These are phyloP conservation scores for Gossypium schwendimanii DNA, from an alignment of 441 rosid genomes.

Conservation along the genomic window DNA sequence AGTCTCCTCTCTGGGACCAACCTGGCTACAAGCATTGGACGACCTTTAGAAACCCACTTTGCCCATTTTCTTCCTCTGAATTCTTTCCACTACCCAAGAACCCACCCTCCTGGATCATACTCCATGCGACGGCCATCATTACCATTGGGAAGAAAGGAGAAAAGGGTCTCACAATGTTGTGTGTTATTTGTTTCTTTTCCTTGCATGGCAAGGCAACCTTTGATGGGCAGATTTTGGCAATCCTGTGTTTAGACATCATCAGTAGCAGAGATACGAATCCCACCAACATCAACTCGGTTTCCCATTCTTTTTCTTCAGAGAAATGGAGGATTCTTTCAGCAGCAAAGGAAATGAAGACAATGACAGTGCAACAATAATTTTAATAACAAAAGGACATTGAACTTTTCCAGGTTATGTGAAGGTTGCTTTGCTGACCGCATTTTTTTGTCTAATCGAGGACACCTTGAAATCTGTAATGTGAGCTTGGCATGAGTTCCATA, in stretches of 20 bases:
- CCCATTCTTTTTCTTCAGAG: constrained; percentile 43
- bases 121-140: constrained; percentile 26
- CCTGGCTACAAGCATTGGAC: no score
- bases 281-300: constrained; percentile 56
- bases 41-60: no score
- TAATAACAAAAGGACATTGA: no score
- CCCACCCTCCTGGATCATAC: no score
- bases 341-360: constrained; percentile 39
- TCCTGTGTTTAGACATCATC: constrained; percentile 33
- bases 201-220: constrained; percentile 48
- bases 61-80: no score
- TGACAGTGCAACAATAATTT: constrained; percentile 25
- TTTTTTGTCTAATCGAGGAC: background rate
- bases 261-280: constrained; percentile 53
- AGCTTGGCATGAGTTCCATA: background rate
- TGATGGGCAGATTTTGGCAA: constrained; percentile 37
- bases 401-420: background rate
- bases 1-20: no score
- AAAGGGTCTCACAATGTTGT: constrained; percentile 37
- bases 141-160: constrained; percentile 18
- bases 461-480: background rate
- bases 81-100: no score
- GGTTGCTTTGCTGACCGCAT: background rate
- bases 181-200: constrained; percentile 16
- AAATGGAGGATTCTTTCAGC: constrained; percentile 38